Base-by-base conservation (phyloP, 176 grass and related monocot genomes). In the Raddia guianensis region DNA sequence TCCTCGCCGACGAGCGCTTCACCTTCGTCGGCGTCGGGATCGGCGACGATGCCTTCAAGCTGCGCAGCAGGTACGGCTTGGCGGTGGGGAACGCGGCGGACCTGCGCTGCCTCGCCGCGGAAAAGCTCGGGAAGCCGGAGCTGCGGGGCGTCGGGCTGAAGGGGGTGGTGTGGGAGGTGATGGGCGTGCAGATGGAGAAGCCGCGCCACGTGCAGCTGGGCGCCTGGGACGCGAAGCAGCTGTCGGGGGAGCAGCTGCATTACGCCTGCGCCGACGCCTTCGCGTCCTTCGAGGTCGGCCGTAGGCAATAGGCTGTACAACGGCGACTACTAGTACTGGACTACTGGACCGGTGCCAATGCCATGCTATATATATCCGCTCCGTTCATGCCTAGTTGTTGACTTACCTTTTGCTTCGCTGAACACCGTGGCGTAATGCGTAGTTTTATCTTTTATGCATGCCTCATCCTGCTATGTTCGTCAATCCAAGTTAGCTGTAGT, bases 1-100 rank as follows among this genome's bases (percentile, higher is more conserved):
- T 89, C 74, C 37, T 91, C 46, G 37, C 34, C 49, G 76, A 82
- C 52, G 34, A 7, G 2, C 70, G 81, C 4, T 91, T 85, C 82
- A 60, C 14, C 82, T 91, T 89, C 76, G 73, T 86, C 34, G 82
- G 82, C 7, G 78, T 89, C 55, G 90, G 82, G 8, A 51, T 88
- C 48, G 0, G 6, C 50, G 68, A 8, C 55, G 86, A 88, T 66
- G 54, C 18, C 13, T 49, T 10, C 20, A 73, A 64, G 58, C 80
- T 82, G 57, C 3, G 32, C 10, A 7, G 20, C 1, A 7, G 15
- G 9, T 18, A 82, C 69, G 34, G n/a, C 12, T 33, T 82, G 33
- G 12, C 8, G 33, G 80, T 73, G 58, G 12, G 0, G 21, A 40
- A 49, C 44, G 3, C 47, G 47, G n/a, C 12, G 71, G 81, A 83